Conservation (phyloP, 129 eudicot species). For the Oenanthe sinensis region DNA sequence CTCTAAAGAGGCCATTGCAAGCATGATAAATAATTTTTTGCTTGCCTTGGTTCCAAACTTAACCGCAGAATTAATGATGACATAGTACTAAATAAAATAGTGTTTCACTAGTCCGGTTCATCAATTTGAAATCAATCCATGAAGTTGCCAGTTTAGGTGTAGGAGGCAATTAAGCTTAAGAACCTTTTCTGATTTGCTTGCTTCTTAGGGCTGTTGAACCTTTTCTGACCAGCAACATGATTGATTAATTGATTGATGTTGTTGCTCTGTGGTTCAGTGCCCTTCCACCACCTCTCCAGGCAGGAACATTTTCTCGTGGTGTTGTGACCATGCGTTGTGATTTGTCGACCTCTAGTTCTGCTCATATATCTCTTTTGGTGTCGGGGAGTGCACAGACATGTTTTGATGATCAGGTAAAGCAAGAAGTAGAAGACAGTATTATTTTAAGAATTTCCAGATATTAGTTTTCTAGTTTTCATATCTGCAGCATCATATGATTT, state of each 20-base stretch:
- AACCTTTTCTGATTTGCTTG: not conserved
- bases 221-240: not conserved
- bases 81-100: not conserved
- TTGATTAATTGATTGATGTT: not conserved
- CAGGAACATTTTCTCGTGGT: constrained; percentile 90
- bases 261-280: constrained; percentile 52
- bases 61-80: not conserved
- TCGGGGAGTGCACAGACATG: constrained; percentile 97
- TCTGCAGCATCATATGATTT: not conserved
- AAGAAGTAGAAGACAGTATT: not conserved
- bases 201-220: not conserved
- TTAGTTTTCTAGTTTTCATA: not conserved
- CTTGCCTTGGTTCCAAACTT: not conserved
- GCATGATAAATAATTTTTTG: not conserved
- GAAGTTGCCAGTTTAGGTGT: not conserved
- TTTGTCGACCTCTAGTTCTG: constrained; percentile 71
- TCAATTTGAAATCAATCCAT: not conserved
- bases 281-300: constrained; percentile 97
- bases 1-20: not conserved
- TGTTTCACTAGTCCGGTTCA: not conserved
- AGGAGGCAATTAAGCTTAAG: not conserved
- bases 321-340: constrained; percentile 98
- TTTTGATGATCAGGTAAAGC: constrained; percentile 81
- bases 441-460: not conserved
- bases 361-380: constrained; percentile 85